Percentiles rank a stretch among this genome's conserved stretches.
Conservation (phyloP, 495 filamentous ascomycete species). For the Neurospora hispaniola region DNA sequence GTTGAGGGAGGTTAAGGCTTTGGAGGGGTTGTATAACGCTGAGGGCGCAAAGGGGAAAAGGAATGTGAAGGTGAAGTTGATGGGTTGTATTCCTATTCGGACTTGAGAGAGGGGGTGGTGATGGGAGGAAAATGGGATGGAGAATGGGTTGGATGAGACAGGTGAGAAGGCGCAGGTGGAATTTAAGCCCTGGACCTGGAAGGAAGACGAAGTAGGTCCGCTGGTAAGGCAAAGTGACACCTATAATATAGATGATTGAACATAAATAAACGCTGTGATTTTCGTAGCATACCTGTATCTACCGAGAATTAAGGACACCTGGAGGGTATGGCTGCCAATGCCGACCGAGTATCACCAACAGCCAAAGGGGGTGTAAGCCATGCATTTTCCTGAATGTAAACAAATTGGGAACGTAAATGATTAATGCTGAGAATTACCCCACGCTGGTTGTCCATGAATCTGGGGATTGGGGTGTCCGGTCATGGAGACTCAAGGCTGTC, state of each 20-base stretch:
- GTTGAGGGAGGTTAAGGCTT: not conserved
- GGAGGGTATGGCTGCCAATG: not conserved
- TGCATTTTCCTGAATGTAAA: not conserved
- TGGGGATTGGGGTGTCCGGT: not conserved
- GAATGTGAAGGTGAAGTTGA: not conserved
- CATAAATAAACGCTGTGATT: not conserved
- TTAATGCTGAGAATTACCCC: not conserved
- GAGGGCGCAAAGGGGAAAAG: not conserved
- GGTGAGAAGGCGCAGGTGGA: not conserved
- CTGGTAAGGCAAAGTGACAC: not conserved
- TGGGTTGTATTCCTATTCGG: not conserved
- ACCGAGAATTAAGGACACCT: not conserved
- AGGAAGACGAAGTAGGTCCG: not conserved
- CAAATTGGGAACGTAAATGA: not conserved
- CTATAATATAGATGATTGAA: not conserved
- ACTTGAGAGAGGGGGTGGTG: not conserved
- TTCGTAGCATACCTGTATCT: too few species aligned
- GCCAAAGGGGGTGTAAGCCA: not conserved
- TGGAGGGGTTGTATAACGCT: not conserved
- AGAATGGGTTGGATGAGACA: not conserved
- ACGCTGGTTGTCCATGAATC: not conserved
- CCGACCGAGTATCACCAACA: not conserved
- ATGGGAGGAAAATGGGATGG: not conserved
- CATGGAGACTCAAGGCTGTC: fast-evolving
- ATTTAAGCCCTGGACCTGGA: not conserved